Base-by-base conservation (phyloP, 2,329 filamentous ascomycete genomes). In the Colletotrichum tropicale region DNA sequence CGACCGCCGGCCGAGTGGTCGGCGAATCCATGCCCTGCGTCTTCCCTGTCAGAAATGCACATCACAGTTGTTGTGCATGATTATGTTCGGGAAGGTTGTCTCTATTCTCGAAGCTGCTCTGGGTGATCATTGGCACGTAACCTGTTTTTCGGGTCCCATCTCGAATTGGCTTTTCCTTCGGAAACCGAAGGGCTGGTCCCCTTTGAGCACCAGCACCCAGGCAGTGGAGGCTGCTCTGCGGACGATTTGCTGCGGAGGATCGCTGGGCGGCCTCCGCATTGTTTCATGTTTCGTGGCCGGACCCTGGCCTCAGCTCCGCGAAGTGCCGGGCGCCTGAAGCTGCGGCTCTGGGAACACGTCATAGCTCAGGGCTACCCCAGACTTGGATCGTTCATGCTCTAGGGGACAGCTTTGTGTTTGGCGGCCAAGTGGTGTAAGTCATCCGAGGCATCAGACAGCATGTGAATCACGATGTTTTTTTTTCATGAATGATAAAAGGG, bases 311-410 rank as follows among this genome's bases (percentile, higher is more conserved):
- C 52, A 62, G 61, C 61, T 60, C 60, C 48, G 26, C 28, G 24
- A 38, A 16, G 34, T 58, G 43, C 61, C 28, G 60, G 48, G n/a
- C 61, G 72, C 68, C 30, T 66, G 67, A 66, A 71, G 48, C 48
- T 70, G 71, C 68, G 21, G 68, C 52, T 71, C 67, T 36, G 28
- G 38, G 36, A 60, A 65, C 28, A 74, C 67, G 72, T 71, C 67
- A 71, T 74, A 61, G 61, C 72, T 61, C 72, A 74, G 72, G 72
- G 71, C 60, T 65, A 52, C 61, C 71, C 72, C 67, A 71, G 68
- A 24, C 30, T 36, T 48, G 26, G 7, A n/a, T 71, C 64, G 30
- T 66, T 74, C 24, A 74, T 74, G 72, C 72, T 69, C 32, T 64
- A 38, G 5, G n/a, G 68, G 16, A 36, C 61, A 66, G 61, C 48